phyloP scores from a whole-genome alignment of 139 green algal genomes.

The Klebsormidium nitens region DNA sequence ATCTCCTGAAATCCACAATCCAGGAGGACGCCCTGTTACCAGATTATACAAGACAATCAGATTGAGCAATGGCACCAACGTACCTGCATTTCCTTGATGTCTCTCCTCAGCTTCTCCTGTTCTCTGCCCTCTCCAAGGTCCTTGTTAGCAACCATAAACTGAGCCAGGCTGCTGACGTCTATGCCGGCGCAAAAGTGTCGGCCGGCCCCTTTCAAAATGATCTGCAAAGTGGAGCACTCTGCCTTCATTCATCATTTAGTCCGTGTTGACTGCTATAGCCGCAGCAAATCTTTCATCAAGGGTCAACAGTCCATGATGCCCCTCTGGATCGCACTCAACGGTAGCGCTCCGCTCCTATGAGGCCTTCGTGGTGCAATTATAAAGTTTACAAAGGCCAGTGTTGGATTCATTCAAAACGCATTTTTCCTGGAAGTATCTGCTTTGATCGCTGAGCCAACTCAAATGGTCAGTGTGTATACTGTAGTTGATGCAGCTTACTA shows the following conservation, averaged over 20 bases:
- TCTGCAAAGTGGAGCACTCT: slow-evolving; percentile 20
- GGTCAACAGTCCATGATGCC: no score
- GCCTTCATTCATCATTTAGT: no score
- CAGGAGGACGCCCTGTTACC: not conserved
- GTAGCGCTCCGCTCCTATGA: no score
- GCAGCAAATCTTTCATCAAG: no score
- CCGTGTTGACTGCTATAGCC: no score
- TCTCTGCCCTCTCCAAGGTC: not conserved
- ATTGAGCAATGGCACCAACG: not conserved
- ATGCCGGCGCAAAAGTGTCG: slow-evolving; percentile 68
- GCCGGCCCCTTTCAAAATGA: slow-evolving; percentile 56
- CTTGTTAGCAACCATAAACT: slow-evolving; percentile 12
- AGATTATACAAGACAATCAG: not conserved
- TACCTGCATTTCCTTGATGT: slow-evolving; percentile 42
- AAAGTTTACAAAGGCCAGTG: no score
- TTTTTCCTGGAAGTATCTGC: no score
- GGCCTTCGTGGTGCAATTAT: no score
- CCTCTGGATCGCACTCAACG: no score
- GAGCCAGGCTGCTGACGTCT: slow-evolving; percentile 48
- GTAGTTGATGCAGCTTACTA: not conserved
- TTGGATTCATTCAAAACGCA: not conserved
- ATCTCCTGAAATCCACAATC: not conserved
- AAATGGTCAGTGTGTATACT: no score
- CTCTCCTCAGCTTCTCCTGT: slow-evolving; percentile 2
- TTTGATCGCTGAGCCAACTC: no score